phyloP scores from a whole-genome alignment of 1,284 basidiomycete genomes.

The Xanthoconium separans region DNA sequence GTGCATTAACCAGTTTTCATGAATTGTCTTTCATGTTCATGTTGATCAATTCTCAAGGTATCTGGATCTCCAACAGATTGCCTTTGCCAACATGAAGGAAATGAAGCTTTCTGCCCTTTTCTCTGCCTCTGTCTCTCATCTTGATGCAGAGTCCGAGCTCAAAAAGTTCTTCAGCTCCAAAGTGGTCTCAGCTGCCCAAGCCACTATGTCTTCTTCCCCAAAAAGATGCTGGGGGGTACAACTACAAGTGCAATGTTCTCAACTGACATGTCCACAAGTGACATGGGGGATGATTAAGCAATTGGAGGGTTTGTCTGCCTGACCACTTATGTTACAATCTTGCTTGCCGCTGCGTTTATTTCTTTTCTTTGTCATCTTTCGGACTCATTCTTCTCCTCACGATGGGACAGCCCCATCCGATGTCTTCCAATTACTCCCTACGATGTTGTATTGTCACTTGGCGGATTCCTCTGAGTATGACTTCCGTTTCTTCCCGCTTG shows the following conservation, averaged over 20 bases:
- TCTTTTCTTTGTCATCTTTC: too few species aligned
- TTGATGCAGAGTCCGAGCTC: slow-evolving; percentile 87
- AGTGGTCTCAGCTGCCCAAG: slow-evolving; percentile 66
- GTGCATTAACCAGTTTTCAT: slow-evolving; percentile 38
- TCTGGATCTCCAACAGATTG: slow-evolving; percentile 49
- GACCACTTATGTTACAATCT: slow-evolving; percentile 52
- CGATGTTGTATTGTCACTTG: too few species aligned
- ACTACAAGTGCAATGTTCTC: slow-evolving; percentile 47
- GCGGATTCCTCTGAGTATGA: too few species aligned
- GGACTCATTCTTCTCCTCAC: too few species aligned
- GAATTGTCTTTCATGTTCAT: slow-evolving; percentile 1
- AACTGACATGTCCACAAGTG: slow-evolving; percentile 60
- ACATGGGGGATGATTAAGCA: slow-evolving; percentile 63
- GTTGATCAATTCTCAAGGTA: slow-evolving; percentile 38
- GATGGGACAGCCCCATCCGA: too few species aligned
- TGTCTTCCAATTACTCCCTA: too few species aligned
- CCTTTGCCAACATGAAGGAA: slow-evolving; percentile 7
- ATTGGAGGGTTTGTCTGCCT: slow-evolving; percentile 70
- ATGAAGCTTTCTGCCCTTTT: slow-evolving; percentile 58
- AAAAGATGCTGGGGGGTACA: slow-evolving; percentile 30
- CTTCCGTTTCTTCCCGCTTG: too few species aligned
- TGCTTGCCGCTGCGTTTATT: too few species aligned
- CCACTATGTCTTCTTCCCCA: slow-evolving; percentile 32
- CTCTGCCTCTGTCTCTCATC: slow-evolving; percentile 71
- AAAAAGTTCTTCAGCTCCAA: slow-evolving; percentile 90